These are phyloP conservation scores for Pseudopithomyces maydicus DNA, from an alignment of 2,329 filamentous ascomycete species.

Conservation along the genomic window DNA sequence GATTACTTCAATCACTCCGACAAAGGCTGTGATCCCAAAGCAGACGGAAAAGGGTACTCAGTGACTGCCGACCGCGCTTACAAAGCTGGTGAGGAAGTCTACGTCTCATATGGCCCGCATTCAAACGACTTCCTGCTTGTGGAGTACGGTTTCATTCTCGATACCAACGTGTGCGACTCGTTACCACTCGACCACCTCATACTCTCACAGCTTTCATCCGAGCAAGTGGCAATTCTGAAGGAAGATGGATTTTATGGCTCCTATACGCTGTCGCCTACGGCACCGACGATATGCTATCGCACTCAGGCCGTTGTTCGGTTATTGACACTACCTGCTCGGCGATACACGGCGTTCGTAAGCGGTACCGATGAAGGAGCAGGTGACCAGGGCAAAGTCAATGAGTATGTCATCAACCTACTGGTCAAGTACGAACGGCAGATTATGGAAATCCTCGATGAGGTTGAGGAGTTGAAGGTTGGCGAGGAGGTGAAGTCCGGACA, in stretches of 20 bases:
- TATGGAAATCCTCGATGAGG: conserved; percentile 32
- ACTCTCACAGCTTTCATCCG: conserved; percentile 40
- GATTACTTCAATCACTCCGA: conserved; percentile 71
- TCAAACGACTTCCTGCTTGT: conserved; percentile 73
- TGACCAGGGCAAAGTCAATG: conserved; percentile 45
- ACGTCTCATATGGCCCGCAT: conserved; percentile 72
- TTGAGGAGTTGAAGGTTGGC: conserved; percentile 22
- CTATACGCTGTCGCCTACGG: conserved; percentile 30
- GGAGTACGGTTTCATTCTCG: conserved; percentile 63
- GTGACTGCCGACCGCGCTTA: conserved; percentile 60
- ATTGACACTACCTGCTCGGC: conserved; percentile 32
- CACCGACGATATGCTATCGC: conserved; percentile 48
- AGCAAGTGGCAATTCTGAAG: conserved; percentile 43
- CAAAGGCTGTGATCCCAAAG: conserved; percentile 57
- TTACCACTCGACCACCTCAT: conserved; percentile 50
- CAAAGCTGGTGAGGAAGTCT: conserved; percentile 66
- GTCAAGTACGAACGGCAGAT: conserved; percentile 36
- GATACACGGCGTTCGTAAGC: conserved; percentile 37
- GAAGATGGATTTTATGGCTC: conserved; percentile 49
- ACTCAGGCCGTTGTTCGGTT: conserved; percentile 52
- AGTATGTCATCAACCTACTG: conserved; percentile 41
- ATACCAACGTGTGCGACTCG: conserved; percentile 44
- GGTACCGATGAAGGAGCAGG: conserved; percentile 38
- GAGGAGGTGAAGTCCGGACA: conserved; percentile 18
- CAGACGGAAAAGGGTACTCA: conserved; percentile 58